Conservation (phyloP, 352 stramenopile species). For the Phytopythium sindhum region DNA sequence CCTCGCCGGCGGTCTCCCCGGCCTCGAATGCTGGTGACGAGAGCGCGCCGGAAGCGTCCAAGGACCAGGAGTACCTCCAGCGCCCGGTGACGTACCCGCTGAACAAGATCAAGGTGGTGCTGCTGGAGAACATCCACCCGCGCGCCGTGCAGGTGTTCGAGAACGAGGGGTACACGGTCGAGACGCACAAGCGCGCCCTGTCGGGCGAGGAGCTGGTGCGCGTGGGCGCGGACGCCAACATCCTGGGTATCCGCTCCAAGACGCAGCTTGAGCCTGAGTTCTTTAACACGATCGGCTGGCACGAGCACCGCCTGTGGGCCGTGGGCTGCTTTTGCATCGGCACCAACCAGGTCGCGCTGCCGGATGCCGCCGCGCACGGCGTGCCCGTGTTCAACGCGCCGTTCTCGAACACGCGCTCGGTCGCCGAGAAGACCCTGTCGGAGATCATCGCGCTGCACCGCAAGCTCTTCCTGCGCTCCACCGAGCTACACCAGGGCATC, state of each 20-base stretch:
- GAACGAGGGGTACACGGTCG: constrained; percentile 70
- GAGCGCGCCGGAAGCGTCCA: constrained; percentile 13
- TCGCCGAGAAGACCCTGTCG: constrained; percentile 80
- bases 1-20: constrained; percentile 5
- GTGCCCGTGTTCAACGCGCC: constrained; percentile 85
- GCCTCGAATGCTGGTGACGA: constrained; percentile 8
- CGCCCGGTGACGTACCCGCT: constrained; percentile 73
- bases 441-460: constrained; percentile 81
- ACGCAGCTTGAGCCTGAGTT: constrained; percentile 76
- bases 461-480: constrained; percentile 79
- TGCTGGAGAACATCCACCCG: constrained; percentile 84
- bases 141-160: constrained; percentile 72
- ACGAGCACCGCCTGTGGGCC: constrained; percentile 74
- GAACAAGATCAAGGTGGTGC: constrained; percentile 80
- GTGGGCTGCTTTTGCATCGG: constrained; percentile 84
- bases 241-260: constrained; percentile 82
- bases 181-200: constrained; percentile 75
- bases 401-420: constrained; percentile 85
- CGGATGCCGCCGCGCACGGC: constrained; percentile 47
- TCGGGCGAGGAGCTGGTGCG: constrained; percentile 71
- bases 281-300: constrained; percentile 75
- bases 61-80: constrained; percentile 42
- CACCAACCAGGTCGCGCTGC: constrained; percentile 77
- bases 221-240: constrained; percentile 69
- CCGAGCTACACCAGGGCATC: constrained; percentile 66